These are phyloP conservation scores for Fusarium sp. DNA, from an alignment of 2,329 filamentous ascomycete genomes.

Conservation along the genomic window DNA sequence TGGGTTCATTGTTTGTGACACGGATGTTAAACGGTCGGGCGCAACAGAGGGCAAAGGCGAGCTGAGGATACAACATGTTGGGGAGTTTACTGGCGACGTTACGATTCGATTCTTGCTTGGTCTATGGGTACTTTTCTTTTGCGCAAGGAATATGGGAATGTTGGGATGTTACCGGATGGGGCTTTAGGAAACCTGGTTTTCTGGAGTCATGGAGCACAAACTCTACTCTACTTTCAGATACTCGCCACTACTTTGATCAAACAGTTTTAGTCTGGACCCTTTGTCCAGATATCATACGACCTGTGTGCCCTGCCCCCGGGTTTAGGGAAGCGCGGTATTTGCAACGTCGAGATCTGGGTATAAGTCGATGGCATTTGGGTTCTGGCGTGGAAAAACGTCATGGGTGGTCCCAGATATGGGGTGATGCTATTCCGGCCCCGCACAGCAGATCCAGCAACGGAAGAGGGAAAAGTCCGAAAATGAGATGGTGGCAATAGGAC, in stretches of 20 bases:
- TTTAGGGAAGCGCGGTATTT: not conserved
- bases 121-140: not conserved
- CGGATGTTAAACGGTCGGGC: conserved; percentile 4
- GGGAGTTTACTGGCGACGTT: conserved; percentile 14
- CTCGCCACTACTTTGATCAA: conserved; percentile 24
- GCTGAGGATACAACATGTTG: conserved; percentile 13
- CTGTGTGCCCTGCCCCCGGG: not conserved
- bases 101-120: not conserved
- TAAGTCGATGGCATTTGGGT: conserved; percentile 6
- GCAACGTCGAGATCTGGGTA: not conserved
- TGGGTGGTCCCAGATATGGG: conserved; percentile 28
- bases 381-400: conserved; percentile 3
- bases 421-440: conserved; percentile 28
- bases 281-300: conserved; percentile 18
- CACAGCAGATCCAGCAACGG: not conserved
- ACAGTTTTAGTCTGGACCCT: conserved; percentile 2
- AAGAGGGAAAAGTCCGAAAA: conserved; percentile 31
- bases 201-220: conserved; percentile 37
- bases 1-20: conserved; percentile 23
- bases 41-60: conserved; percentile 1
- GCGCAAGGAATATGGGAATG: not conserved
- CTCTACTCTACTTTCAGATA: conserved; percentile 40
- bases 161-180: conserved; percentile 1
- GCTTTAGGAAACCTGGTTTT: conserved; percentile 6
- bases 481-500: conserved; percentile 14